Evolutionary conservation across 768 basidiomycete genomes (phyloP), one percentile per base, ranked within the genome.

Genomic region (Phanerochaete sordida): DNA sequence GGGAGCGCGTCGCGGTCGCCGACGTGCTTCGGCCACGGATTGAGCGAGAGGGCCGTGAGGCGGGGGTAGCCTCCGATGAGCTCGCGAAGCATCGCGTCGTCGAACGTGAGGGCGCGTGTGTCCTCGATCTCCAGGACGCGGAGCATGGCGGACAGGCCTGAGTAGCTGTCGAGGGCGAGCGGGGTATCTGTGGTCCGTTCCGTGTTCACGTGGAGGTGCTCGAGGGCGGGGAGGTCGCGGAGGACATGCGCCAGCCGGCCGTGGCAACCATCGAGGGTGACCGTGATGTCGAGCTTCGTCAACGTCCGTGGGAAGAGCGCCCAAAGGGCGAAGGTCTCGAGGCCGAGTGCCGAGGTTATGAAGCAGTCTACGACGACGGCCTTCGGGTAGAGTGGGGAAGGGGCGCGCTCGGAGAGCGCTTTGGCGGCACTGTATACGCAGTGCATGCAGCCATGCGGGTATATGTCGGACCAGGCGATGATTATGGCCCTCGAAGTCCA

Each of bases 181-280:
- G 8, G 16, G 30, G 28, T 31, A 21, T 33, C 11, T 15, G 19
- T 23, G 2, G 50, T 16, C 1, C 30, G 16, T 11, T 19, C 2
- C 16, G 31, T 30, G 16, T 31, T 16, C 15, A 51, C 28, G n/a
- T 19, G 33, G 15, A 51, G 50, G 19, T 33, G 19, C 50, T 30
- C 27, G 3, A 51, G 50, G n/a, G 50, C 28, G 31, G 3, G 15
- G 31, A 51, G 33, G 5, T 30, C 28, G 8, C 28, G 30, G 3
- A 51, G 28, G 50, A 51, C 91, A 70, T 84, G 90, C 58, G 85
- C 81, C 71, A 96, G 94, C 15, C 87, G 73, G 9, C 81, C 87
- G 21, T 87, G 90, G 62, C 91, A 87, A 92, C 93, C 1, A 90
- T 88, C 63, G 93, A 90, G n/a, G n/a, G n/a, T 82, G 3, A 87